Evolutionary conservation across 805 yeast genomes (phyloP).

Genomic region (Yarrowia sp.): DNA sequence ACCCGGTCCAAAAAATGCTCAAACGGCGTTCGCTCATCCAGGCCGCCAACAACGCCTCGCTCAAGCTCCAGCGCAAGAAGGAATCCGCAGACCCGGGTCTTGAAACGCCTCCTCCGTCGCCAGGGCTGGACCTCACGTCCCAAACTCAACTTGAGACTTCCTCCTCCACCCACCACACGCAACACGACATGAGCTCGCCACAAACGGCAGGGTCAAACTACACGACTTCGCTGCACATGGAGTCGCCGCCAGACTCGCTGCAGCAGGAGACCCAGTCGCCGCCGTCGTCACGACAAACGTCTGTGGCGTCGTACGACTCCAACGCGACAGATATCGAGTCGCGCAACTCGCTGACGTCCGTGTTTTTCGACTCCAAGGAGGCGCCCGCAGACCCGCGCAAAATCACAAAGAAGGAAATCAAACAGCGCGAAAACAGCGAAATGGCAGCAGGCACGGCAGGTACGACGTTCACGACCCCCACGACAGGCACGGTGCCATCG

Average conservation of each 20-base stretch:
- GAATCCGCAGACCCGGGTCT: not conserved
- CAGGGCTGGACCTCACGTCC: not conserved
- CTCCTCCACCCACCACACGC: not conserved
- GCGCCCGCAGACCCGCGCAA: slow-evolving; percentile 25
- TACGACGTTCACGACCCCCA: no score
- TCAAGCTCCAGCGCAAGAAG: not conserved
- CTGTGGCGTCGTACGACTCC: slow-evolving; percentile 15
- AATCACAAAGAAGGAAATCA: slow-evolving; percentile 13
- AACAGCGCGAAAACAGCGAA: not conserved
- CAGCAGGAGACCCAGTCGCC: slow-evolving; percentile 14
- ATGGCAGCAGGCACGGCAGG: not conserved
- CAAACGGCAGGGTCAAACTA: not conserved
- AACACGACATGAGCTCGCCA: not conserved
- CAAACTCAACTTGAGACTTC: slow-evolving; percentile 5
- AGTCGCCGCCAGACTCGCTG: slow-evolving; percentile 20
- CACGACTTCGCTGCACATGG: not conserved
- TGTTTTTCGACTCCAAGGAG: slow-evolving; percentile 23
- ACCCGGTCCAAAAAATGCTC: slow-evolving; percentile 9
- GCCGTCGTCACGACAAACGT: slow-evolving; percentile 4
- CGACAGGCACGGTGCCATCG: no score
- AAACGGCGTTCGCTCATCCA: slow-evolving; percentile 9
- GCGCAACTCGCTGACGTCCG: slow-evolving; percentile 16
- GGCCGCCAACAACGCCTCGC: slow-evolving; percentile 1
- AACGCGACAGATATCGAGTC: slow-evolving; percentile 22
- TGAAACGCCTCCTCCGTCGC: slow-evolving; percentile 21